These are phyloP conservation scores for Fusarium camptoceras DNA, from an alignment of 2,329 filamentous ascomycete genomes.

Conservation along the genomic window DNA sequence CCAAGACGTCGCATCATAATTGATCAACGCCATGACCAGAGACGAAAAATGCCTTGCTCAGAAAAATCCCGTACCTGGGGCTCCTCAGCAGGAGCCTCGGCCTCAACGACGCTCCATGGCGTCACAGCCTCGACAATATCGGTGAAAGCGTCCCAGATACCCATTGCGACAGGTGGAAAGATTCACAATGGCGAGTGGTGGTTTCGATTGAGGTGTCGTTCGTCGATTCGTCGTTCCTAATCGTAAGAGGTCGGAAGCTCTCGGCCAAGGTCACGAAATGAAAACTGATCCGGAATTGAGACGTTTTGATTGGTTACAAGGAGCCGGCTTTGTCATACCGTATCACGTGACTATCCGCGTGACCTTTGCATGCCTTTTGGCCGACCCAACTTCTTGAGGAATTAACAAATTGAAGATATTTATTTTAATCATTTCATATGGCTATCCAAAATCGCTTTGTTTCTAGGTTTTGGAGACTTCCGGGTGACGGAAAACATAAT, in stretches of 20 bases:
- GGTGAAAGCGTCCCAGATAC: constrained; percentile 73
- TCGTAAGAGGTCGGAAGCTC: constrained; percentile 57
- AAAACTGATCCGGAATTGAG: constrained; percentile 64
- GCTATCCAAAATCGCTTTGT: not conserved
- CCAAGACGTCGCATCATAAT: constrained; percentile 22
- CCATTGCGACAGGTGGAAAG: constrained; percentile 64
- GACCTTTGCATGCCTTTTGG: constrained; percentile 23
- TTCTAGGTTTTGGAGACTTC: not conserved
- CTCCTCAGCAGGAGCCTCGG: constrained; percentile 76
- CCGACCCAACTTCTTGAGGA: constrained; percentile 19
- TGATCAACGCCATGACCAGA: constrained; percentile 19
- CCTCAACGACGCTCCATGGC: constrained; percentile 73
- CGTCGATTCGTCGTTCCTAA: constrained; percentile 50
- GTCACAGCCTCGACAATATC: constrained; percentile 73
- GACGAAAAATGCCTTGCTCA: constrained; percentile 35
- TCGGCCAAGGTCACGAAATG: constrained; percentile 55
- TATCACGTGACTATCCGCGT: not conserved
- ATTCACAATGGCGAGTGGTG: constrained; percentile 58
- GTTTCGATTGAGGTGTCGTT: constrained; percentile 52
- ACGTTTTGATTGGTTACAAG: constrained; percentile 59
- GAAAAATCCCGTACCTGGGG: constrained; percentile 60
- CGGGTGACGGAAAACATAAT: not conserved
- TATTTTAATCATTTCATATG: not conserved
- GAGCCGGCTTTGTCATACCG: constrained; percentile 18
- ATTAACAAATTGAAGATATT: not conserved